These are phyloP conservation scores for Leishmania arabica DNA, from an alignment of 208 protist genomes.

Conservation along the genomic window DNA sequence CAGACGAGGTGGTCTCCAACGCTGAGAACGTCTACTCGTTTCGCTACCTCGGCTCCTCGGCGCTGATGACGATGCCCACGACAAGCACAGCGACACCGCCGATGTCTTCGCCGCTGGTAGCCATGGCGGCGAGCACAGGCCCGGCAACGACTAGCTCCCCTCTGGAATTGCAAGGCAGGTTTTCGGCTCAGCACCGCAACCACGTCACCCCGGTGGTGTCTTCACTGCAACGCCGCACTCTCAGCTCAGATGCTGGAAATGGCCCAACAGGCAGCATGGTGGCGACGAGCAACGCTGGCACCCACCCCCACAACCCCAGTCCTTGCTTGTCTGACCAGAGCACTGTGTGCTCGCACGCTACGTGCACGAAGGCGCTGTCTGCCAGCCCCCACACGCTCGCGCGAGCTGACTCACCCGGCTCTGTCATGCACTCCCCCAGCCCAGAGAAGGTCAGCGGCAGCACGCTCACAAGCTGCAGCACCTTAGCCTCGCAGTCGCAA, in stretches of 20 bases:
- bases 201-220: background rate
- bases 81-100: conserved; percentile 45
- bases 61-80: conserved; percentile 38
- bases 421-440: background rate
- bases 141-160: background rate
- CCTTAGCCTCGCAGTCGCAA: conserved; percentile 1
- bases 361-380: conserved; percentile 1
- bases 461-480: conserved; percentile 1
- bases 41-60: conserved; percentile 70
- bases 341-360: background rate
- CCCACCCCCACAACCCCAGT: conserved; percentile 17
- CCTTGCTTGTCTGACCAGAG: conserved; percentile 19
- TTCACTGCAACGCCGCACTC: background rate
- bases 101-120: conserved; percentile 23
- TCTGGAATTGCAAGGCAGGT: background rate
- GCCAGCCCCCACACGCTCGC: background rate
- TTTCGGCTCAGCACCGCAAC: conserved; percentile 4
- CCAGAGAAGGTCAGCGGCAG: background rate
- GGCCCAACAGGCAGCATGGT: background rate
- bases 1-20: conserved; percentile 60
- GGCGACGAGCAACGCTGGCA: conserved; percentile 23
- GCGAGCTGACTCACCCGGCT: conserved; percentile 1
- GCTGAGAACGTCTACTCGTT: conserved; percentile 88
- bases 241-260: background rate
- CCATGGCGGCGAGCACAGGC: conserved; percentile 20